Base-by-base conservation (phyloP, 441 rosid genomes). In the Raphanus hybrid region DNA sequence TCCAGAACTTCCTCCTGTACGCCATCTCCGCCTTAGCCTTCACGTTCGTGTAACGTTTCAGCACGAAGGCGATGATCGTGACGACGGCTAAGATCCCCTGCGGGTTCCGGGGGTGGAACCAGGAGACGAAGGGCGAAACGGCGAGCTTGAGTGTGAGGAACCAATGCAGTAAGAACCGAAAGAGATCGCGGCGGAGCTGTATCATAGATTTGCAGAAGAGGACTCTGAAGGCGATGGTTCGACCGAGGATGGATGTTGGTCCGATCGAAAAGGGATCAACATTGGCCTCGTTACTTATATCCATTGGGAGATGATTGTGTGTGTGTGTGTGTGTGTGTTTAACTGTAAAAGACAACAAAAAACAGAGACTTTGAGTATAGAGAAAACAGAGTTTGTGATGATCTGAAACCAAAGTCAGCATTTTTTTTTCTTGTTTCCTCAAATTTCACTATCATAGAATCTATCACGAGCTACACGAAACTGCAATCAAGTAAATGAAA, bases 61-160 rank as follows among this genome's bases (percentile, higher is more conserved):
- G 82, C 71, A 89, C 70, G 77, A 95, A 87, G 3, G 99, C 98
- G 72, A 91, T 90, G 10, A 89, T 74, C 6, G 97, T 93, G 77
- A 95, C 96, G 86, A 95, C 84, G 0, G 92, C 97, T 64, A 95
- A 75, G 83, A 95, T 95, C 80, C 99, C 97, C 71, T 93, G 98
- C 1, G 98, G 99, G 77, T 93, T 90, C 65, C 92, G 84, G 0
- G 99, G 99, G 82, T 95, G 97, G 78, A 95, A 83, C 99, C 99
- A 95, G 8, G 96, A 89, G n/a, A 92, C 67, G 71, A 90, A 48
- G 15, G 93, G 85, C 1, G 85, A 84, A 10, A 88, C 37, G 23
- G 73, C 26, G 3, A 75, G 77, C 84, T 79, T 83, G 65, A 83
- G 74, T 62, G 87, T 87, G 78, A 68, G 76, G 35, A 83, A 67